A percentile compares a stretch with the other conserved stretches of the same genome.
These are phyloP conservation scores for Scutellaria minor DNA, from an alignment of 257 asterid species.

Conservation along the genomic window DNA sequence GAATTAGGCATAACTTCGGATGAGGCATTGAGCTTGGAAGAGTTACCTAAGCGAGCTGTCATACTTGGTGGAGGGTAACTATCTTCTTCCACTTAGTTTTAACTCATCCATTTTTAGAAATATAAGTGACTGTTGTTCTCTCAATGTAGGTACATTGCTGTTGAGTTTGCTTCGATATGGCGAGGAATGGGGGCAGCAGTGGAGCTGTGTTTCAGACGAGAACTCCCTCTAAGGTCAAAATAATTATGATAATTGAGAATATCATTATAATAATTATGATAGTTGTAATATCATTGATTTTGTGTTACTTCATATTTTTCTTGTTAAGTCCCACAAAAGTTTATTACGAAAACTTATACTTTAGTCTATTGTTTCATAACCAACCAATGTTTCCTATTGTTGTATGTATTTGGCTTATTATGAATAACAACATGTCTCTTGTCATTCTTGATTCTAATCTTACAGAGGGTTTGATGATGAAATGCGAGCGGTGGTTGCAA, in stretches of 20 bases:
- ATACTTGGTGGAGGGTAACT: conserved; percentile 91
- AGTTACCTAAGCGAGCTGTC: conserved; percentile 84
- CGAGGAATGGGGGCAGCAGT: conserved; percentile 94
- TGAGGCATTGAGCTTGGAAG: conserved; percentile 97
- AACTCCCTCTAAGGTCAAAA: conserved; percentile 89
- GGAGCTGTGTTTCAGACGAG: conserved; percentile 83
- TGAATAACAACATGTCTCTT: neutral
- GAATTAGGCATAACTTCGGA: conserved; percentile 95
- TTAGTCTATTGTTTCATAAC: neutral
- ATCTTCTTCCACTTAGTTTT: conserved; percentile 26
- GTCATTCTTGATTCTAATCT: conserved; percentile 14
- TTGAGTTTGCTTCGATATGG: conserved; percentile 99
- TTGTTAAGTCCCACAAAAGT: neutral
- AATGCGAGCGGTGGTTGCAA: conserved; percentile 92
- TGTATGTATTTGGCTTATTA: neutral
- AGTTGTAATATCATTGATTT: neutral
- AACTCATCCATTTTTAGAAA: conserved; percentile 23
- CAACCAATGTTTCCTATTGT: neutral
- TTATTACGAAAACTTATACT: neutral
- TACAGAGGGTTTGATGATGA: conserved; percentile 95
- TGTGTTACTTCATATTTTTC: neutral
- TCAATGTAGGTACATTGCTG: conserved; percentile 79
- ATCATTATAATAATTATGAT: neutral
- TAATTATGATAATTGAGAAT: too few relatives aligned
- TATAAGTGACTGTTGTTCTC: conserved; percentile 24